A percentile compares a stretch with the other conserved stretches of the same genome.
phyloP scores from a whole-genome alignment of 2,329 filamentous ascomycete species.

The Colletotrichum higginsianum region DNA sequence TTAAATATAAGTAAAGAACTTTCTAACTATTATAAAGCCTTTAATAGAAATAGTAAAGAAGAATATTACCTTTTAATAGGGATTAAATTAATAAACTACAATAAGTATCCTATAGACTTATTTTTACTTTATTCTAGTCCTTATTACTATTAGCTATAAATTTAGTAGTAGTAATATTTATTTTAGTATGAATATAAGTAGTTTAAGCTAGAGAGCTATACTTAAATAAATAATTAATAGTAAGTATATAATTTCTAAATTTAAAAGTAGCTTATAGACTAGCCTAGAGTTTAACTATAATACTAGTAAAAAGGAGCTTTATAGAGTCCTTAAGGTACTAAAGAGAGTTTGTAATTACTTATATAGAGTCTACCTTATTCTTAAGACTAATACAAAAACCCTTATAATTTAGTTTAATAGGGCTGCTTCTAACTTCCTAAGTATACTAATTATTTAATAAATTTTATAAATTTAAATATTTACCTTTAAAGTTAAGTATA shows the following conservation, averaged over 20 bases:
- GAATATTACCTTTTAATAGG: too few species aligned
- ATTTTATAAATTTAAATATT: too few species aligned
- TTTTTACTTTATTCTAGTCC: not conserved
- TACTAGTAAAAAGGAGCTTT: not conserved
- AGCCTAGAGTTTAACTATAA: not conserved
- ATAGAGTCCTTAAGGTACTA: not conserved
- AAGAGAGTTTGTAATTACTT: not conserved
- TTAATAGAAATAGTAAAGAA: too few species aligned
- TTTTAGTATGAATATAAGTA: not conserved
- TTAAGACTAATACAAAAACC: not conserved
- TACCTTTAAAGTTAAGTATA: too few species aligned
- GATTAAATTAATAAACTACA: too few species aligned
- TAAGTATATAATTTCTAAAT: not conserved
- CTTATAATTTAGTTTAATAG: too few species aligned
- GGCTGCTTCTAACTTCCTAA: too few species aligned
- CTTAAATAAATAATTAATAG: not conserved
- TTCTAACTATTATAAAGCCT: too few species aligned
- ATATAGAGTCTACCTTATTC: not conserved
- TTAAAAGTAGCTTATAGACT: not conserved
- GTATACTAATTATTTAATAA: too few species aligned
- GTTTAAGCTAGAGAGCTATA: not conserved
- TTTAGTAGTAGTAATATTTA: not conserved
- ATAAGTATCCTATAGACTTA: too few species aligned
- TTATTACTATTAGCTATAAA: not conserved
- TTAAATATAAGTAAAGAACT: not conserved